Evolutionary conservation across 192 early-diverging fungal genomes (phyloP).

Genomic region (Linnemannia zychae): DNA sequence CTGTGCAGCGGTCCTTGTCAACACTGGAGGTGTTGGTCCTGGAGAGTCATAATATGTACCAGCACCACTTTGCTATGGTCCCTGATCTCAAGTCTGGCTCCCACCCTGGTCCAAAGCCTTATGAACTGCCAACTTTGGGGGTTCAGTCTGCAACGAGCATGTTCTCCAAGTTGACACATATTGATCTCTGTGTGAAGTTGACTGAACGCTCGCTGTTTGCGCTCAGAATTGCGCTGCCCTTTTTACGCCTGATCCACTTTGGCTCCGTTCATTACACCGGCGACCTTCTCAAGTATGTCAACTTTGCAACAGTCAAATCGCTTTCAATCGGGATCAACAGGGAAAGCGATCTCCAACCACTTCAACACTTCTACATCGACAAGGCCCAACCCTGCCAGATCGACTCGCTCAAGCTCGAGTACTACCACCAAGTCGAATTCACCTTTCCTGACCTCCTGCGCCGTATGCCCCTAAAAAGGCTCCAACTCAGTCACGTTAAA

Average conservation of each 20-base stretch:
- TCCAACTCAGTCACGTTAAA: background rate
- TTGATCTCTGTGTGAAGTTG: background rate
- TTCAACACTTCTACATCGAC: background rate
- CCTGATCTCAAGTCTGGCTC: background rate
- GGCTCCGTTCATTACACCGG: background rate
- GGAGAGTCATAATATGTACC: background rate
- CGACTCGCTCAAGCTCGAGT: background rate
- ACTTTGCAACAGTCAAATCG: background rate
- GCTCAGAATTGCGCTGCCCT: background rate
- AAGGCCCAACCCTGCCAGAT: background rate
- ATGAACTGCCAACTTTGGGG: background rate
- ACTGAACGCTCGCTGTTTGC: background rate
- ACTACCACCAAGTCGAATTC: background rate
- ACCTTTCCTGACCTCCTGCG: background rate
- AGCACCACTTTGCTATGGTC: background rate
- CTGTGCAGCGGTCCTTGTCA: background rate
- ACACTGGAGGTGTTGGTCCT: background rate
- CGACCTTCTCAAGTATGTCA: background rate
- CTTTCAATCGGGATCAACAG: background rate
- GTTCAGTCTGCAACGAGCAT: background rate
- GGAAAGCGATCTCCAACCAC: background rate
- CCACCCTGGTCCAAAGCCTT: background rate
- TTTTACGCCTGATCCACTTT: background rate
- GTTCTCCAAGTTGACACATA: background rate
- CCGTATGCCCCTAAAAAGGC: background rate